Evolutionary conservation across 2,329 filamentous ascomycete genomes (phyloP).

Genomic region (Aspergillus uvarum): DNA sequence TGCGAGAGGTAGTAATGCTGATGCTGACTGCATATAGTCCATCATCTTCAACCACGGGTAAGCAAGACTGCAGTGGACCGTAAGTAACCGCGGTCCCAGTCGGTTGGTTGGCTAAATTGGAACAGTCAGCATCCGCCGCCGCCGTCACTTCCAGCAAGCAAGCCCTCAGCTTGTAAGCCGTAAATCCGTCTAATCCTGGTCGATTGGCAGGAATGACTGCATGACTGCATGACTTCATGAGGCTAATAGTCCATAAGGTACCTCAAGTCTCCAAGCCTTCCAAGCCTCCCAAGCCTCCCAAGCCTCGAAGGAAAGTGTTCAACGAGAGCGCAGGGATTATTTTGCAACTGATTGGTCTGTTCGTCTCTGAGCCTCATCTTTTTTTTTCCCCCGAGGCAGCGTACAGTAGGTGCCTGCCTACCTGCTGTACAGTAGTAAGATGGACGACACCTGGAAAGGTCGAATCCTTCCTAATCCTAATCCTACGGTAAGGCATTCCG

Average conservation of each 20-base stretch:
- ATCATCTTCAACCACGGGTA: no score
- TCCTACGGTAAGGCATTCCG: neutral
- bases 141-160: neutral
- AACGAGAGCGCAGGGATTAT: neutral
- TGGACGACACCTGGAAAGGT: neutral
- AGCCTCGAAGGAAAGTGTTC: neutral
- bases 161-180: neutral
- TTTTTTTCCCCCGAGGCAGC: neutral
- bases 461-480: no score
- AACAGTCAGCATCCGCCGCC: neutral
- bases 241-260: neutral
- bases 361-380: neutral
- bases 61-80: neutral
- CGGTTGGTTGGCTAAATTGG: neutral
- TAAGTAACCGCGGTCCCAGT: neutral
- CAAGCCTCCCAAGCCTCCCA: neutral
- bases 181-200: neutral
- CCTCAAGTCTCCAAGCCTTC: neutral
- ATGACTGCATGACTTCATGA: neutral
- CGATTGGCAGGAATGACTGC: neutral
- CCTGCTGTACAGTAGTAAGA: neutral
- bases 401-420: no score
- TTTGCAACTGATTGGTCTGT: neutral
- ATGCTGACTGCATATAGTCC: neutral
- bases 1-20: neutral